These are phyloP conservation scores for Fistulinella prunicolor DNA, from an alignment of 768 basidiomycete species.

Conservation along the genomic window DNA sequence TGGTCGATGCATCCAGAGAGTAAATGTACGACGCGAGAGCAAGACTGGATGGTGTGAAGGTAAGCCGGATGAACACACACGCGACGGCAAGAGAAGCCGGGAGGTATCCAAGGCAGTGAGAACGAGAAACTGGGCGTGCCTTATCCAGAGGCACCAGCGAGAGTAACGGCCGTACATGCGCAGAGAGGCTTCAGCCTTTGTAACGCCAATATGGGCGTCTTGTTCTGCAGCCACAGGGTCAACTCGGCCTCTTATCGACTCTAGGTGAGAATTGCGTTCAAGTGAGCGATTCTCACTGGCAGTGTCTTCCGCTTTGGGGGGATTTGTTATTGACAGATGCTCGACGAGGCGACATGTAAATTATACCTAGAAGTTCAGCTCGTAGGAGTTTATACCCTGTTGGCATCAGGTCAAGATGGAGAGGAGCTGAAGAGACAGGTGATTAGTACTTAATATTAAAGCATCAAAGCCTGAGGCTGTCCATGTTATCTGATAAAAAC, in stretches of 20 bases:
- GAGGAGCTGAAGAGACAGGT: too few relatives aligned
- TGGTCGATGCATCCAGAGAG: slow-evolving; percentile 69
- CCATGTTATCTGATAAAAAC: slow-evolving; percentile 14
- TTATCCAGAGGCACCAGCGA: slow-evolving; percentile 58
- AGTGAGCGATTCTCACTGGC: neutral
- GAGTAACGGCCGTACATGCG: slow-evolving; percentile 52
- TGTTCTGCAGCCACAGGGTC: slow-evolving; percentile 6
- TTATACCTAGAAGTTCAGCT: slow-evolving; percentile 13
- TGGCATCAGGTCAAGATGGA: slow-evolving; percentile 10
- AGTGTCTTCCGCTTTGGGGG: too few relatives aligned
- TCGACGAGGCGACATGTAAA: neutral
- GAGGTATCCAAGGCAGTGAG: neutral
- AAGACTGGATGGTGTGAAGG: slow-evolving; percentile 34
- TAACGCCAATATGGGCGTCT: slow-evolving; percentile 41
- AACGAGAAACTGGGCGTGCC: slow-evolving; percentile 34
- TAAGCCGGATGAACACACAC: neutral
- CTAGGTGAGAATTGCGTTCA: neutral
- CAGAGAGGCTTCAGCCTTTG: slow-evolving; percentile 48
- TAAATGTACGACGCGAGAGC: slow-evolving; percentile 75
- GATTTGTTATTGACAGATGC: slow-evolving; percentile 8
- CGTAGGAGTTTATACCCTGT: slow-evolving; percentile 18
- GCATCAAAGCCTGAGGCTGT: too few relatives aligned
- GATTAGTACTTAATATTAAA: too few relatives aligned
- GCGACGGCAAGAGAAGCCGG: neutral
- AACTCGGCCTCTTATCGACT: neutral